Conservation (phyloP, 2,329 filamentous ascomycete species). For the Lecanicillium sp. region DNA sequence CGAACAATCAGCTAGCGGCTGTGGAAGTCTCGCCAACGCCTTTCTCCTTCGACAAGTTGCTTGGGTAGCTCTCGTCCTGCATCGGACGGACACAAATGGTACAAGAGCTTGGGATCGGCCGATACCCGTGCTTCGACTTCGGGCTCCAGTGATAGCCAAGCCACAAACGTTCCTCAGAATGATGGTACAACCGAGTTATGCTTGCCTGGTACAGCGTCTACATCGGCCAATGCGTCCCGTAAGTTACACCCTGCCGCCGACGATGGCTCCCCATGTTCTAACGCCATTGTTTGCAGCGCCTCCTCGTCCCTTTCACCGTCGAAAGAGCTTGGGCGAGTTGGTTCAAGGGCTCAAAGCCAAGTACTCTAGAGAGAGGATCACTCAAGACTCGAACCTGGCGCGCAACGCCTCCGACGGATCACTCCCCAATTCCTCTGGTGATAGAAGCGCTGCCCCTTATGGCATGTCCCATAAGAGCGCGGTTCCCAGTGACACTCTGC, state of each 20-base stretch:
- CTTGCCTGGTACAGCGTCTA: no score
- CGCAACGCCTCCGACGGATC: no score
- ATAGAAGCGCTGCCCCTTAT: no score
- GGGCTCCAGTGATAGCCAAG: no score
- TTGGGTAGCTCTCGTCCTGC: conserved; percentile 2
- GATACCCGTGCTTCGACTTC: no score
- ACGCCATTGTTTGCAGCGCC: not conserved
- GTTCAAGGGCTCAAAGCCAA: conserved; percentile 20
- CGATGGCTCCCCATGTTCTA: conserved; percentile 15
- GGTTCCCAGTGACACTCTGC: no score
- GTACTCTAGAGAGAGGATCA: conserved; percentile 16
- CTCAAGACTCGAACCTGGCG: not conserved
- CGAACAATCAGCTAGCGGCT: conserved; percentile 18
- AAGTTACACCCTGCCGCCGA: conserved; percentile 4
- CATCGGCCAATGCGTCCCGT: not conserved
- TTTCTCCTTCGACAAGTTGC: conserved; percentile 4
- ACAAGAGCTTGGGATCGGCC: conserved; percentile 4
- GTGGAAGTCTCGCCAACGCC: conserved; percentile 16
- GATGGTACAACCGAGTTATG: no score
- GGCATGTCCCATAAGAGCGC: no score
- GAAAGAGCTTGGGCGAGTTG: conserved; percentile 21
- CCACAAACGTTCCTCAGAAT: no score
- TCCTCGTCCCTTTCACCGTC: conserved; percentile 12
- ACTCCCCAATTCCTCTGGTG: no score
- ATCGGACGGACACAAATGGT: conserved; percentile 7